Conservation (phyloP, 116 monocot species). For the Iris pallida region DNA sequence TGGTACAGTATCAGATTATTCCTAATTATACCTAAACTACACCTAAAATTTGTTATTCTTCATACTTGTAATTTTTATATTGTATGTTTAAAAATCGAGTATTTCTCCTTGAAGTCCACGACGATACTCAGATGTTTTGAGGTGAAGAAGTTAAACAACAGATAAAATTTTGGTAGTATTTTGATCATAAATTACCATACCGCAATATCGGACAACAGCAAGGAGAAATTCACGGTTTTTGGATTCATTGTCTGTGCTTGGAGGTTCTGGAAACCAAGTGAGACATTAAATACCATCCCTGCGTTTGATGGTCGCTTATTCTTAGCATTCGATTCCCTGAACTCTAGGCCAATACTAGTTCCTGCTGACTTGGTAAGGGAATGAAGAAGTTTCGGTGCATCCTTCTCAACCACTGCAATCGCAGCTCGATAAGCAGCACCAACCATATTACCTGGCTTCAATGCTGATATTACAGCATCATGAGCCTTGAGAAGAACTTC, state of each 20-base stretch:
- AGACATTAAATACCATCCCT: constrained; percentile 89
- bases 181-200: too few relatives aligned
- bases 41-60: too few relatives aligned
- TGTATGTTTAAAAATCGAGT: too few relatives aligned
- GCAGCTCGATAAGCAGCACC: constrained; percentile 72
- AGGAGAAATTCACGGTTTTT: constrained; percentile 64
- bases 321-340: constrained; percentile 70
- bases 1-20: too few relatives aligned
- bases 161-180: too few relatives aligned
- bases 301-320: constrained; percentile 51
- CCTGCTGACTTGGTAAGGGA: constrained; percentile 79
- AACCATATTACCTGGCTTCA: constrained; percentile 64
- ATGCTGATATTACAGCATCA: constrained; percentile 55
- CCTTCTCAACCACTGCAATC: constrained; percentile 50
- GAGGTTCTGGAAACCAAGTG: constrained; percentile 87
- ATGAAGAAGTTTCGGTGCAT: constrained; percentile 55
- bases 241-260: constrained; percentile 48
- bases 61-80: too few relatives aligned
- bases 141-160: too few relatives aligned
- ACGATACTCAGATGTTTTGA: too few relatives aligned
- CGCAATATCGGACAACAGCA: constrained; percentile 78
- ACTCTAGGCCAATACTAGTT: constrained; percentile 92
- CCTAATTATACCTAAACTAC: too few relatives aligned
- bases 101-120: too few relatives aligned
- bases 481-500: constrained; percentile 80